These are phyloP conservation scores for Ammopiptanthus mongolicus DNA, from an alignment of 306 rosid species.

Conservation along the genomic window DNA sequence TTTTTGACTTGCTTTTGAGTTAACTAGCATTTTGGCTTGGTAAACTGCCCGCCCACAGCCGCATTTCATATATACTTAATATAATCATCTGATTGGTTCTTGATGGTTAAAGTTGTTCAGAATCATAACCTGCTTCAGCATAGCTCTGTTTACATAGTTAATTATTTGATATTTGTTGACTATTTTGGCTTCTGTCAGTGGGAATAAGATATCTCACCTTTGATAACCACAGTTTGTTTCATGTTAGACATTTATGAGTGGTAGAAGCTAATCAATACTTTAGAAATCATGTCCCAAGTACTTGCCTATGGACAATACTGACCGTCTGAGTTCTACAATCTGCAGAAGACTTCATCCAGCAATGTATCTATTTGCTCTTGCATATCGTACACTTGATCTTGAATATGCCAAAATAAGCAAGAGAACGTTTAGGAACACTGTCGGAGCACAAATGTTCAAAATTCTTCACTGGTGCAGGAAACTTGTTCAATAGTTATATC, in stretches of 20 bases:
- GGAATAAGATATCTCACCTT: constrained; percentile 14
- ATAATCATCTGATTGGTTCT: neutral
- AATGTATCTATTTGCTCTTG: constrained; percentile 85
- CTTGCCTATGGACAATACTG: constrained; percentile 19
- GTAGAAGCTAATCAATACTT: neutral
- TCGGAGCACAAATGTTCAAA: constrained; percentile 46
- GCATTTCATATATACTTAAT: neutral
- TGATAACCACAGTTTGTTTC: neutral
- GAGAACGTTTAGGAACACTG: constrained; percentile 36
- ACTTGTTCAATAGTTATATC: constrained; percentile 38
- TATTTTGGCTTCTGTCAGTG: neutral
- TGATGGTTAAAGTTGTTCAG: neutral
- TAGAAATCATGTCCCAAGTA: neutral
- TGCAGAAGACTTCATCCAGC: constrained; percentile 97
- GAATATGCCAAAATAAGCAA: constrained; percentile 72
- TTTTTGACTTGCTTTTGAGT: neutral
- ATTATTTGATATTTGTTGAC: neutral
- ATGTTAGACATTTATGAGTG: neutral
- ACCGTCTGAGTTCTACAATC: constrained; percentile 24
- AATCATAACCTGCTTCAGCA: neutral
- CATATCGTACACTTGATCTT: constrained; percentile 88
- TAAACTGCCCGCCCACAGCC: neutral
- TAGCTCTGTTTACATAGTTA: neutral
- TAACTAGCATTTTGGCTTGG: neutral
- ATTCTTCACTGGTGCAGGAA: constrained; percentile 83